Percentiles rank a stretch among this genome's conserved stretches.
Evolutionary conservation across 208 protist genomes (phyloP).

Genomic region (Acanthamoeba triangularis): DNA sequence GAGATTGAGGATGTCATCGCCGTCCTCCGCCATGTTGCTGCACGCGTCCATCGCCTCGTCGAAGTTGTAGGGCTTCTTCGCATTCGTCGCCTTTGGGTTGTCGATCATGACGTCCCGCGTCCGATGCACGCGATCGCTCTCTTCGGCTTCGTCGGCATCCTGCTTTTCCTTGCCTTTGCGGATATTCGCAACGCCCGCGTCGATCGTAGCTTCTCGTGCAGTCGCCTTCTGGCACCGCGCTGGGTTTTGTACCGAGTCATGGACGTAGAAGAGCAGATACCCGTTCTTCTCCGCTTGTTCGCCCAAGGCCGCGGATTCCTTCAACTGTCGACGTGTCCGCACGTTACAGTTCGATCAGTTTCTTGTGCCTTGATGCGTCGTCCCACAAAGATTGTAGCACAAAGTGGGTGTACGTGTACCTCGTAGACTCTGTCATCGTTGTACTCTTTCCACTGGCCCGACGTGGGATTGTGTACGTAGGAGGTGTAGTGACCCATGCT

Average conservation of each 20-base stretch:
- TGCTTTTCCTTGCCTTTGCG: too few relatives aligned
- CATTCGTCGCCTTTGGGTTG: neutral
- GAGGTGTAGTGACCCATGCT: conserved; percentile 52
- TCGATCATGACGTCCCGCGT: neutral
- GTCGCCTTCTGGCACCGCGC: neutral
- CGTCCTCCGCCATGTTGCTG: neutral
- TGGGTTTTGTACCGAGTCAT: neutral
- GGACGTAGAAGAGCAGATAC: conserved; percentile 61
- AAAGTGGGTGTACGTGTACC: neutral
- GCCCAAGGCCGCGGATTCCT: neutral
- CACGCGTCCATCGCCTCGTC: too few relatives aligned
- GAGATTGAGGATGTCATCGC: neutral
- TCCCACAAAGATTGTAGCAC: neutral
- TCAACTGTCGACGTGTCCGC: neutral
- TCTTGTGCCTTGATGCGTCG: neutral
- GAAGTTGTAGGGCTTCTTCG: neutral
- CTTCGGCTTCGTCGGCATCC: too few relatives aligned
- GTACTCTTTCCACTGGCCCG: conserved; percentile 40
- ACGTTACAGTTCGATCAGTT: neutral
- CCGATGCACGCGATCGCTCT: too few relatives aligned
- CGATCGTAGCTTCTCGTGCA: neutral
- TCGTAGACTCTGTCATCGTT: conserved; percentile 26
- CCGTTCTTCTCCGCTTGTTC: conserved; percentile 34
- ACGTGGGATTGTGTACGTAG: neutral
- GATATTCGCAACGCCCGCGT: too few relatives aligned